A percentile compares a stretch with the other conserved stretches of the same genome.
phyloP scores from a whole-genome alignment of 257 asterid genomes.

The Craterostigma plantagineum region DNA sequence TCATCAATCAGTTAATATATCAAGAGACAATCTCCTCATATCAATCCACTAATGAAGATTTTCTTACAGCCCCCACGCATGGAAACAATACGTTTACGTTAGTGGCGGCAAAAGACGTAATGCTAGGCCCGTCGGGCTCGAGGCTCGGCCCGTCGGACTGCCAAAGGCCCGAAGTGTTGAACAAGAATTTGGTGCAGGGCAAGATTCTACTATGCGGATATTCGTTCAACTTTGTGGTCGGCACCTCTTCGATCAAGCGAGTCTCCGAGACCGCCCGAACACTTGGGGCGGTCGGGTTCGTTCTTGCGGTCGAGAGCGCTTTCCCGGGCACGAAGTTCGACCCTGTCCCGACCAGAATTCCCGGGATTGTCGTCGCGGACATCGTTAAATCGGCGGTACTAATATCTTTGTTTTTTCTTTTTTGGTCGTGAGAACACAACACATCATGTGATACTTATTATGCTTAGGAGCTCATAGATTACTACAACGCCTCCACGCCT shows the following conservation, averaged over 20 bases:
- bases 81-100: constrained; percentile 59
- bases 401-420: constrained; percentile 1
- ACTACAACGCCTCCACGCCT: constrained; percentile 66
- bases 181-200: constrained; percentile 73
- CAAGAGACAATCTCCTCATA: no score
- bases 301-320: constrained; percentile 87
- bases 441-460: neutral
- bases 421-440: no score
- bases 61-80: constrained; percentile 76
- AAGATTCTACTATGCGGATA: constrained; percentile 95
- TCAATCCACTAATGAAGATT: neutral
- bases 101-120: constrained; percentile 91
- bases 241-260: constrained; percentile 74
- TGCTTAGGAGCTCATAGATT: constrained; percentile 65
- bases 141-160: constrained; percentile 70
- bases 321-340: constrained; percentile 88
- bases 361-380: constrained; percentile 87
- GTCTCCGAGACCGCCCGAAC: constrained; percentile 70
- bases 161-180: constrained; percentile 83
- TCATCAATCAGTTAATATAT: no score
- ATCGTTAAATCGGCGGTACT: constrained; percentile 61
- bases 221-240: constrained; percentile 79
- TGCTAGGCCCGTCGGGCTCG: constrained; percentile 54
- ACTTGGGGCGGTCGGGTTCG: constrained; percentile 92
- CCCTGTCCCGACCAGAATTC: constrained; percentile 76